A percentile compares a stretch with the other conserved stretches of the same genome.
Evolutionary conservation across 768 basidiomycete genomes (phyloP).

Genomic region (Suillus sp.): DNA sequence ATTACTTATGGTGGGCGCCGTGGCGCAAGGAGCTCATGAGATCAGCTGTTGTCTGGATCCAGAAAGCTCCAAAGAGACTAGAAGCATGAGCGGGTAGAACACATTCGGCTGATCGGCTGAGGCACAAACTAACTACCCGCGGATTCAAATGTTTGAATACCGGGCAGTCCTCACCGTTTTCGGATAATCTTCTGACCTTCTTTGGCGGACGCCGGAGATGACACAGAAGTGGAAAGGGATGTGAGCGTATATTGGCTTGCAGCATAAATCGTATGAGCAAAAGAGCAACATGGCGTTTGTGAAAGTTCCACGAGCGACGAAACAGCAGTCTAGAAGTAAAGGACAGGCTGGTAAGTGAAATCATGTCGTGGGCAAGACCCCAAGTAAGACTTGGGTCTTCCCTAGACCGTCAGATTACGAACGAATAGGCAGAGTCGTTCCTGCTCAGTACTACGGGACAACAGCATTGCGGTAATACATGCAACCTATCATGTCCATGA

Average conservation of each 20-base stretch:
- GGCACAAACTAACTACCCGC: background rate
- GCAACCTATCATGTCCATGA: background rate
- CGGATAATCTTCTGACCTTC: background rate
- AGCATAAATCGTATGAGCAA: background rate
- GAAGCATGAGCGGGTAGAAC: background rate
- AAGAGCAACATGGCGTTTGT: background rate
- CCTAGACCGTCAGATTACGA: background rate
- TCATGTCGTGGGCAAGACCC: background rate
- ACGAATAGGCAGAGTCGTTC: background rate
- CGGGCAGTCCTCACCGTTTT: background rate
- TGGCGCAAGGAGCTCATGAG: background rate
- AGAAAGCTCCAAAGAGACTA: background rate
- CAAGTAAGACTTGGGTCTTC: background rate
- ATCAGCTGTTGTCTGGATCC: background rate
- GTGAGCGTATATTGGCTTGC: background rate
- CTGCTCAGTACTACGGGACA: background rate
- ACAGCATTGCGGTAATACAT: background rate
- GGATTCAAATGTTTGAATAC: constrained; percentile 1
- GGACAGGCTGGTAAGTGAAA: background rate
- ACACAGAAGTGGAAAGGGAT: background rate
- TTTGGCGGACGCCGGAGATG: background rate
- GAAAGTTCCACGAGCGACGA: background rate
- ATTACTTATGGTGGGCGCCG: background rate
- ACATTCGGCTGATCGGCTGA: constrained; percentile 1
- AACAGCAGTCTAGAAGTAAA: background rate